These are phyloP conservation scores for Oidiodendron maius DNA, from an alignment of 495 filamentous ascomycete genomes.

Conservation along the genomic window DNA sequence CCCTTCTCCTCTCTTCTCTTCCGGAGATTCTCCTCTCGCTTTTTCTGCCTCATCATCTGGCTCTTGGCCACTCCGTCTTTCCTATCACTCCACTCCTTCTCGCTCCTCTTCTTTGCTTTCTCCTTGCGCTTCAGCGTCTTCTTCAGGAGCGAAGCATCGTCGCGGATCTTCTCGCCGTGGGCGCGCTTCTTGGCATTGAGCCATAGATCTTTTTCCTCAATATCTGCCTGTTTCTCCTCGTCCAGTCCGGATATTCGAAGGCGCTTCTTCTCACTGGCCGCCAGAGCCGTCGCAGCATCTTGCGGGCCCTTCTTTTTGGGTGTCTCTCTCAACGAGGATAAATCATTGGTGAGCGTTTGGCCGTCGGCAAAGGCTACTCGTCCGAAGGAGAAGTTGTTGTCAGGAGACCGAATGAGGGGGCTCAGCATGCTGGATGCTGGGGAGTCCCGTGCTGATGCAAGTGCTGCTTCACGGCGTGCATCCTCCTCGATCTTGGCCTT, in stretches of 20 bases:
- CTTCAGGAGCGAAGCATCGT: conserved; percentile 84
- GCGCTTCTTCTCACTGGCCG: conserved; percentile 66
- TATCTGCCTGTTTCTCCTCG: conserved; percentile 70
- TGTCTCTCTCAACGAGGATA: conserved; percentile 49
- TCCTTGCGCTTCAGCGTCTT: conserved; percentile 94
- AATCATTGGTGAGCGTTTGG: conserved; percentile 60
- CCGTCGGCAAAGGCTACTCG: conserved; percentile 84
- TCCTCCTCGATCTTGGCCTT: conserved; percentile 73
- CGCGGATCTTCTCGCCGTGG: conserved; percentile 83
- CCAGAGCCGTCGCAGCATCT: conserved; percentile 70
- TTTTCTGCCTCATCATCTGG: conserved; percentile 75
- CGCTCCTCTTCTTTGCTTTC: conserved; percentile 80
- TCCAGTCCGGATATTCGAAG: conserved; percentile 63
- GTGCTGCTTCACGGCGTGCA: conserved; percentile 58
- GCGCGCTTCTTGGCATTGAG: conserved; percentile 83
- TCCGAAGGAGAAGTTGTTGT: conserved; percentile 77
- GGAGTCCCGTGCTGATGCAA: conserved; percentile 56
- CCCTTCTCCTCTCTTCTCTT: conserved; percentile 76
- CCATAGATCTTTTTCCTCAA: conserved; percentile 92
- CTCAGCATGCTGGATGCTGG: conserved; percentile 50
- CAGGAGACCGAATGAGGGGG: conserved; percentile 54
- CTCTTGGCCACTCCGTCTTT: conserved; percentile 67
- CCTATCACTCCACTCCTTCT: conserved; percentile 83
- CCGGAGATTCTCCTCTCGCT: conserved; percentile 79
- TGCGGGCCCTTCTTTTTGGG: conserved; percentile 67